Base-by-base conservation (phyloP, 2,329 filamentous ascomycete species). In the Sarocladium kiliense region DNA sequence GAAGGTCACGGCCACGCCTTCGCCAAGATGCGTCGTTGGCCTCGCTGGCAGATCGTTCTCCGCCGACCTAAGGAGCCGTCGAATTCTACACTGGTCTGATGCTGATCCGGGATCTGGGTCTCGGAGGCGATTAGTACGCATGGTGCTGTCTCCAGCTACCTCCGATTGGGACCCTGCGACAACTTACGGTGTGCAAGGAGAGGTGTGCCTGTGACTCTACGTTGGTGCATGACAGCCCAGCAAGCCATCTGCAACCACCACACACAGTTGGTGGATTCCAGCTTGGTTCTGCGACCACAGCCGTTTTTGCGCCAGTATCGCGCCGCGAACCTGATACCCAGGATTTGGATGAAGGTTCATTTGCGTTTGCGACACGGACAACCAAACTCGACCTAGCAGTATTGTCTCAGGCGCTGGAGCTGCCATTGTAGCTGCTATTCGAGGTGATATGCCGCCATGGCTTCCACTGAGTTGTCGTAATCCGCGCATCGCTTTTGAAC, bases 141-240 rank as follows among this genome's bases (percentile, higher is more conserved):
- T 16, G 47, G 19, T 18, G 16, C 6, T 21, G 18, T 19, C 16
- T 44, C 18, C 36, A 39, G 41, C 41, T 49, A 6, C 18, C 16
- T 49, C 41, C 26, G 26, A 49, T 49, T 49, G 16, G 18, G 26
- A 49, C 26, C 18, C 47, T 51, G 47, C 47, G 44, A 30, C 44
- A 51, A 51, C 26, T 51, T 51, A 51, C 47, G 47, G 47, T 51
- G 47, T 34, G 47, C 5, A 16, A 51, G 25, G 21, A 23, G 25
- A 44, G 5, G 44, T 6, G 16, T 30, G 47, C 25, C 47, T 51
- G 47, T 27, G 47, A 51, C 47, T 51, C 47, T 51, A 27, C 47
- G 25, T 49, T 49, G 44, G 44, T 23, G 44, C 44, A 32, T 49
- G 44, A 23, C 44, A 49, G n/a, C 10, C 23, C 19, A 21, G 18